A percentile compares a stretch with the other conserved stretches of the same genome.
Evolutionary conservation across 169 alveolate species (phyloP).

Genomic region (Babesia microti): DNA sequence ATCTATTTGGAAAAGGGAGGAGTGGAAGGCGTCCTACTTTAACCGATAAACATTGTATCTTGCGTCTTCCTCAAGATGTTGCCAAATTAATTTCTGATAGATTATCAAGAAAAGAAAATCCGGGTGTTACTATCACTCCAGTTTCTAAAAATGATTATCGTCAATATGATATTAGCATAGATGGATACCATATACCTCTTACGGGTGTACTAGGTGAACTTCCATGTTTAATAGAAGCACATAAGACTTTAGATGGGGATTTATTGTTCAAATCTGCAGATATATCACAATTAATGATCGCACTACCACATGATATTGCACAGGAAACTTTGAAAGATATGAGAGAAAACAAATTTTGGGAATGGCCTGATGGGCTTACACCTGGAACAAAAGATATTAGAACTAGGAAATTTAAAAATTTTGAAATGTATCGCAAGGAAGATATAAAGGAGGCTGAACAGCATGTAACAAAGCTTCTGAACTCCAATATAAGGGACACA

Average conservation of each 20-base stretch:
- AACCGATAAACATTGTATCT: conserved; percentile 31
- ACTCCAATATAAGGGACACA: conserved; percentile 36
- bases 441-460: conserved; percentile 72
- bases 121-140: conserved; percentile 26
- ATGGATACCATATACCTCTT: conserved; percentile 24
- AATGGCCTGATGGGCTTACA: conserved; percentile 73
- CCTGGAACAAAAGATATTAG: conserved; percentile 69
- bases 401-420: conserved; percentile 61
- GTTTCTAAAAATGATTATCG: conserved; percentile 43
- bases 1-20: conserved; percentile 16
- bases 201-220: conserved; percentile 65
- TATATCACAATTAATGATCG: conserved; percentile 58
- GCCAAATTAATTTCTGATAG: conserved; percentile 16
- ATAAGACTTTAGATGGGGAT: conserved; percentile 70
- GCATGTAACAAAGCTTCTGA: conserved; percentile 26
- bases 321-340: conserved; percentile 35
- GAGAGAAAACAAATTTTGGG: conserved; percentile 62
- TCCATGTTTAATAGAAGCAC: conserved; percentile 70
- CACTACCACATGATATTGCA: conserved; percentile 42
- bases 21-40: conserved; percentile 39
- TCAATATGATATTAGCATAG: conserved; percentile 17
- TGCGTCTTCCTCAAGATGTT: conserved; percentile 23
- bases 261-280: conserved; percentile 66
- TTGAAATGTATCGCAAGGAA: conserved; percentile 55
- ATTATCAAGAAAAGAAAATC: conserved; percentile 8